A percentile compares a stretch with the other conserved stretches of the same genome.
phyloP scores from a whole-genome alignment of 768 basidiomycete species.

The Pleurotus djamor region DNA sequence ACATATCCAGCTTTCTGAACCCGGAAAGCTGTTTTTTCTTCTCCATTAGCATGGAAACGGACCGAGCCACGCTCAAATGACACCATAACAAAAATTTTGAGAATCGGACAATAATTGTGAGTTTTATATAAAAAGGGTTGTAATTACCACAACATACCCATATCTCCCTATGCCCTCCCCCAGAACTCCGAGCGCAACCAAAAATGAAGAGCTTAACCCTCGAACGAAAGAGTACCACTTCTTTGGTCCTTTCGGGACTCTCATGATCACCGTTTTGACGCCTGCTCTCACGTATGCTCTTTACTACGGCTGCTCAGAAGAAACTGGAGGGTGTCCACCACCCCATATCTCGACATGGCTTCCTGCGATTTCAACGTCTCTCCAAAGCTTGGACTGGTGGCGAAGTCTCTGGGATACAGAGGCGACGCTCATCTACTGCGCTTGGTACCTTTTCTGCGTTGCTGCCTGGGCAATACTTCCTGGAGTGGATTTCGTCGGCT shows the following conservation, averaged over 20 bases:
- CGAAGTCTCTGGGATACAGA: slow-evolving; percentile 77
- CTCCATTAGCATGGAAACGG: background rate
- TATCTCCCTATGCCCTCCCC: too few relatives aligned
- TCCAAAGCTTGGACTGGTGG: slow-evolving; percentile 64
- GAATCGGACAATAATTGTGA: background rate
- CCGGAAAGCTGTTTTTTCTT: background rate
- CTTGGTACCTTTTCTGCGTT: slow-evolving; percentile 86
- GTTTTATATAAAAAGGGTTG: too few relatives aligned
- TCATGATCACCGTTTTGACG: slow-evolving; percentile 64
- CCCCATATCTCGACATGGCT: slow-evolving; percentile 18
- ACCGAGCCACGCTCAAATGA: background rate
- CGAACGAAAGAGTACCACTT: slow-evolving; percentile 76
- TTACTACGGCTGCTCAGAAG: slow-evolving; percentile 74
- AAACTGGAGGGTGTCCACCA: slow-evolving; percentile 69
- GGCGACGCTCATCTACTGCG: slow-evolving; percentile 74
- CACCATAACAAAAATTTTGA: background rate
- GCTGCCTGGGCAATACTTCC: slow-evolving; percentile 78
- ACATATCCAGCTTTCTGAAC: background rate
- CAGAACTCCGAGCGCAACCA: too few relatives aligned
- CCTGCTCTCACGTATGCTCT: slow-evolving; percentile 71
- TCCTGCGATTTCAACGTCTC: slow-evolving; percentile 40
- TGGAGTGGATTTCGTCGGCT: slow-evolving; percentile 68
- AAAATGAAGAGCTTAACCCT: too few relatives aligned
- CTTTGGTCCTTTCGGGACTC: slow-evolving; percentile 74
- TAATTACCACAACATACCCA: too few relatives aligned